Conservation (phyloP, 352 stramenopile species). For the Globisporangium irregulare region DNA sequence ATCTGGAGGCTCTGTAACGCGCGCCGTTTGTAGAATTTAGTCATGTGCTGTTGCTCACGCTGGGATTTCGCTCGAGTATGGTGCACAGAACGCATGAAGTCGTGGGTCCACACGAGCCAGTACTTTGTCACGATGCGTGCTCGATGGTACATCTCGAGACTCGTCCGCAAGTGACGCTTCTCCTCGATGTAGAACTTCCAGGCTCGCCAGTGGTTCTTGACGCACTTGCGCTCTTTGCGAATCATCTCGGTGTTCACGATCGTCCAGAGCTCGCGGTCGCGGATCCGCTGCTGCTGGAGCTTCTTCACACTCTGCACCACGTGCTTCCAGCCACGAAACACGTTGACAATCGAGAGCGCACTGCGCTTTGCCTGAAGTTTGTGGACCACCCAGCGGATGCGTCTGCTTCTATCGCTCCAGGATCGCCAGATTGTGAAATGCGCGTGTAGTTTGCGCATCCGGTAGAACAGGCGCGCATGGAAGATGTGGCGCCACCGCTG, state of each 20-base stretch:
- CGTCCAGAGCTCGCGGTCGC: constrained; percentile 53
- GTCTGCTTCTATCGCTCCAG: constrained; percentile 17
- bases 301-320: constrained; percentile 40
- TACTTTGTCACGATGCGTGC: constrained; percentile 56
- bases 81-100: constrained; percentile 25
- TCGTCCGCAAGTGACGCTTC: constrained; percentile 40
- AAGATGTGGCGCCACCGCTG: constrained; percentile 57
- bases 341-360: background rate
- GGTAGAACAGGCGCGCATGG: constrained; percentile 58
- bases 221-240: constrained; percentile 32
- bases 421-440: constrained; percentile 33
- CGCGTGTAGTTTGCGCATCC: constrained; percentile 36
- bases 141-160: constrained; percentile 41
- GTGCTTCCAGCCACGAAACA: constrained; percentile 39
- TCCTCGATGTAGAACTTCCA: constrained; percentile 41
- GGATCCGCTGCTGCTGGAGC: constrained; percentile 40
- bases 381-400: constrained; percentile 19
- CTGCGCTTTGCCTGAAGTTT: constrained; percentile 1
- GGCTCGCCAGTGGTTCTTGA: constrained; percentile 43
- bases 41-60: background rate
- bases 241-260: constrained; percentile 56
- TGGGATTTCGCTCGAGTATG: background rate
- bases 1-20: constrained; percentile 10
- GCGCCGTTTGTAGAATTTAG: constrained; percentile 16
- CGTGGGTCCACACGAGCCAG: constrained; percentile 59